phyloP scores from a whole-genome alignment of 2,329 filamentous ascomycete genomes.

The Dactylellina parvicollis region DNA sequence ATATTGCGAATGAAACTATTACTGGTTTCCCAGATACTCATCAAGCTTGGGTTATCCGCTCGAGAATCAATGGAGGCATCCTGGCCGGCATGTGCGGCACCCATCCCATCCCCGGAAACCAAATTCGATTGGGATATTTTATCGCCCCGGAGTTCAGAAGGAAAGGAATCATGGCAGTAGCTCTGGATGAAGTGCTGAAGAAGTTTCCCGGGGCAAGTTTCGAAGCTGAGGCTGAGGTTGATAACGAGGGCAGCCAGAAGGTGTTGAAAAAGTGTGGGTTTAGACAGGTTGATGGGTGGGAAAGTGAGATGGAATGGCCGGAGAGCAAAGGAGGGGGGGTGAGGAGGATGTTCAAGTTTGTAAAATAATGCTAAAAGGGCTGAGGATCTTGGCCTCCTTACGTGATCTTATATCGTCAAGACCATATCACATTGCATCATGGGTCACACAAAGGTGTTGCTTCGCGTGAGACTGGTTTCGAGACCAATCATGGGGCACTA shows the following conservation, averaged over 20 bases:
- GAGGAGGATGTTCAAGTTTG: constrained; percentile 30
- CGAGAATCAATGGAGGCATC: constrained; percentile 10
- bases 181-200: constrained; percentile 20
- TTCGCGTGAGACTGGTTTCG: no score
- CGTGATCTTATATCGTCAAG: no score
- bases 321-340: constrained; percentile 40
- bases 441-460: no score
- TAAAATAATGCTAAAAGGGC: constrained; percentile 2
- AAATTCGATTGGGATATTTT: constrained; percentile 36
- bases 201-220: constrained; percentile 40
- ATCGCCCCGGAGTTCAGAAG: constrained; percentile 42
- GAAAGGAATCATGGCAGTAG: constrained; percentile 37
- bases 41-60: constrained; percentile 38
- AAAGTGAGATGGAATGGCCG: constrained; percentile 28
- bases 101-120: constrained; percentile 1
- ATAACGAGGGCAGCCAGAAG: constrained; percentile 32
- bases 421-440: no score
- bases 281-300: constrained; percentile 12
- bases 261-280: constrained; percentile 39
- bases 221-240: constrained; percentile 29
- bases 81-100: constrained; percentile 35
- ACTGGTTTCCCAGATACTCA: constrained; percentile 19
- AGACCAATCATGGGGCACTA: no score
- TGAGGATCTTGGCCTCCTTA: not conserved
- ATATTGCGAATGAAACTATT: not conserved